Percentiles rank a stretch among this genome's conserved stretches.
Conservation (phyloP, 2,329 filamentous ascomycete species). For the Karstenula rhodostoma region DNA sequence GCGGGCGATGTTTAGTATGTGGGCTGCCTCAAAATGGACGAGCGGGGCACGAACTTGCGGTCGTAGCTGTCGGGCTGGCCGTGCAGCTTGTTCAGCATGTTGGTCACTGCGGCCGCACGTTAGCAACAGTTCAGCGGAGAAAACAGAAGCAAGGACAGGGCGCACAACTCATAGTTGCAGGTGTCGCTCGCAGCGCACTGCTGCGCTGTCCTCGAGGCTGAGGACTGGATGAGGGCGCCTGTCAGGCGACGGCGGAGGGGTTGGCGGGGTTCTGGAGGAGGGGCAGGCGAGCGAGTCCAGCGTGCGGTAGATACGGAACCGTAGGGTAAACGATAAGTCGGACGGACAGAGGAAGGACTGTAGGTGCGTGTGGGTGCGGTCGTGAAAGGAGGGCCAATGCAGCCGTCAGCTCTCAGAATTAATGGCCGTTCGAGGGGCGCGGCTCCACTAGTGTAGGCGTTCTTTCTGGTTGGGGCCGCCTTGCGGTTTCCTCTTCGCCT, state of each 20-base stretch:
- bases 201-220: slow-evolving; percentile 41
- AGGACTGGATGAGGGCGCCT: slow-evolving; percentile 39
- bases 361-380: slow-evolving; percentile 4
- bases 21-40: slow-evolving; percentile 27
- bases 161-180: slow-evolving; percentile 47
- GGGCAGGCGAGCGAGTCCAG: slow-evolving; percentile 34
- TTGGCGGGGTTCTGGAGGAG: slow-evolving; percentile 39
- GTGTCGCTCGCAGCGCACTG: slow-evolving; percentile 36
- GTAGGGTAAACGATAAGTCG: slow-evolving; percentile 12
- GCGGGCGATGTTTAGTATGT: slow-evolving; percentile 39
- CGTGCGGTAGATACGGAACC: slow-evolving; percentile 27
- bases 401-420: slow-evolving; percentile 12
- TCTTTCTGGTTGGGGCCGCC: slow-evolving; percentile 14
- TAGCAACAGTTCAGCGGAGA: slow-evolving; percentile 24
- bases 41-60: slow-evolving; percentile 76
- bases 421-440: slow-evolving; percentile 5
- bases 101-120: slow-evolving; percentile 67
- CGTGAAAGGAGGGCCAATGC: slow-evolving; percentile 4
- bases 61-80: slow-evolving; percentile 98
- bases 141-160: slow-evolving; percentile 18
- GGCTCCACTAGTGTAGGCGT: slow-evolving; percentile 16
- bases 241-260: slow-evolving; percentile 36
- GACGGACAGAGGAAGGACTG: background rate
- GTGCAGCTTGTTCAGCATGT: slow-evolving; percentile 94
- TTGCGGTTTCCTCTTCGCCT: slow-evolving; percentile 2